Conservation (phyloP, 129 eudicot genomes). For the Pseudognaphalium luteoalbum region DNA sequence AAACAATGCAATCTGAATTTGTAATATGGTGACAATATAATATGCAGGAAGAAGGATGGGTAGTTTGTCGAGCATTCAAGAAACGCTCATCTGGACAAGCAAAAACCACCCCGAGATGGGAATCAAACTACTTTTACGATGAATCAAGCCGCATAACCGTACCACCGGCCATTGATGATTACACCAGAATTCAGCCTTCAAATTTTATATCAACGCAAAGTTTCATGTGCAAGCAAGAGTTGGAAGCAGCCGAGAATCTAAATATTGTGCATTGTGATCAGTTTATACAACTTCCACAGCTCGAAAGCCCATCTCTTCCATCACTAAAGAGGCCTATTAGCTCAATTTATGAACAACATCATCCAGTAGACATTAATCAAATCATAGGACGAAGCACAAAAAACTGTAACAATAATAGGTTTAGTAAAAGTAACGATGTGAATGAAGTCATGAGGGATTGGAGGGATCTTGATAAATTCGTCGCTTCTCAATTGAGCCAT, state of each 20-base stretch:
- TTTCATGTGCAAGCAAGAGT: constrained; percentile 73
- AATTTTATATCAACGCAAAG: constrained; percentile 32
- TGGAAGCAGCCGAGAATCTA: constrained; percentile 42
- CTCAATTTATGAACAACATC: constrained; percentile 30
- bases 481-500: constrained; percentile 93
- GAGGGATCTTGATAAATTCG: constrained; percentile 96
- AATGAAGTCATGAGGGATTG: constrained; percentile 72
- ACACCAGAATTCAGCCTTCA: constrained; percentile 43
- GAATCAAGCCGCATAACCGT: constrained; percentile 47
- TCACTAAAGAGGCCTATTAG: constrained; percentile 44
- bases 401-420: background rate
- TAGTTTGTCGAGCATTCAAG: constrained; percentile 95
- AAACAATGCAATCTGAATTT: background rate
- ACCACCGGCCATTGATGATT: constrained; percentile 39
- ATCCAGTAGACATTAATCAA: constrained; percentile 23
- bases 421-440: background rate
- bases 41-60: constrained; percentile 96
- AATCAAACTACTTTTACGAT: constrained; percentile 53
- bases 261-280: constrained; percentile 44
- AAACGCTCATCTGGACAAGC: constrained; percentile 62
- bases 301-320: constrained; percentile 65
- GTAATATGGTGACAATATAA: background rate
- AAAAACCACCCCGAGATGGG: constrained; percentile 54
- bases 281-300: constrained; percentile 80
- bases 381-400: constrained; percentile 16